Evolutionary conservation across 345 rosid species (phyloP), one percentile per base, ranked within the genome.

Genomic region (Eucalyptus cloeziana): DNA sequence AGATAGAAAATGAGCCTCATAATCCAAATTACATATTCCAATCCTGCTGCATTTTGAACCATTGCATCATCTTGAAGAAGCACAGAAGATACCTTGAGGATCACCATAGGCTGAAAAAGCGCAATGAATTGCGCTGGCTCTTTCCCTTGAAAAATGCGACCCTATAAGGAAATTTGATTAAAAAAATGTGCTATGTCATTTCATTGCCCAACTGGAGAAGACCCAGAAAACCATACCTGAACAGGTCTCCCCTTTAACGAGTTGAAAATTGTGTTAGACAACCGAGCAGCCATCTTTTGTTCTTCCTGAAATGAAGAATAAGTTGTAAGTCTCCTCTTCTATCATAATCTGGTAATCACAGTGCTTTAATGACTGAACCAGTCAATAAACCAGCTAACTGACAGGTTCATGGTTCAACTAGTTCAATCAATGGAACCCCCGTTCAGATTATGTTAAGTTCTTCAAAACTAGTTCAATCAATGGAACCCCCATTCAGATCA

Each of bases 71-170:
- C 87, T 58, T n/a, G 11, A 49, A 52, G 71, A 62, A 51, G 49
- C 71, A 85, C 89, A 69, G 62, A 62, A 45, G 62, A 67, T 96
- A 97, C 99, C 99, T 97, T 97, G 86, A 98, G 97, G 71, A 96
- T 94, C 69, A 96, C 94, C 99, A 97, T 95, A 89, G 96, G 98
- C 88, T 96, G 98, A 90, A 97, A 97, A 91, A 98, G 96, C 21
- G 99, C 96, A 90, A 97, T 79, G 88, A 98, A 97, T 85, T 98
- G 99, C 16, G 99, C 97, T 86, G 99, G 99, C 93, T 98, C 99
- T 92, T 95, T 98, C 86, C 96, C 99, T 94, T 98, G 97, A 90
- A 92, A 96, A 90, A 97, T 92, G 67, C 95, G 96, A 87, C 96
- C 98, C 99, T 98, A 94, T 85, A 91, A 90, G 90, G 43, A 87